Percentiles rank a stretch among this genome's conserved stretches.
Evolutionary conservation across 2,329 filamentous ascomycete genomes (phyloP).

Genomic region (Diplodia seriata): DNA sequence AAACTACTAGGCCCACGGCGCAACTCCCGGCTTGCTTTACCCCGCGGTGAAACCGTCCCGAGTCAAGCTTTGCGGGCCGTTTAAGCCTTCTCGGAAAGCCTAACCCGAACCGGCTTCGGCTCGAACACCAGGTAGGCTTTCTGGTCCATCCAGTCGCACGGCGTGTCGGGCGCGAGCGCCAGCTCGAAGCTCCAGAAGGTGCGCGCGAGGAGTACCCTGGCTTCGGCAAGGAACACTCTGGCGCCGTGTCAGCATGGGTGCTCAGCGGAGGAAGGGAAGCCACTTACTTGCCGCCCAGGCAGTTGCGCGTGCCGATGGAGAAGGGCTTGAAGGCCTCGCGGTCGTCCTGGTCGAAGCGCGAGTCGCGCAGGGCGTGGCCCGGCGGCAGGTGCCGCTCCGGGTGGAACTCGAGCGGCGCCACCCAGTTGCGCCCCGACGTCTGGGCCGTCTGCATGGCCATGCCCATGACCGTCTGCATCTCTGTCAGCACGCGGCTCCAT

Average conservation of each 20-base stretch:
- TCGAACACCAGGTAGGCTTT: neutral
- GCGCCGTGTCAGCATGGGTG: too few relatives aligned
- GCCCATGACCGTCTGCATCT: neutral
- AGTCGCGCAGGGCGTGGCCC: neutral
- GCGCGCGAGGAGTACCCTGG: neutral
- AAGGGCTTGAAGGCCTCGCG: neutral
- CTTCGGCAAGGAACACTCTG: neutral
- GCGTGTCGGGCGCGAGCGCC: neutral
- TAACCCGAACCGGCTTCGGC: neutral
- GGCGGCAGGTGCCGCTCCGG: neutral
- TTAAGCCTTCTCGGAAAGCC: neutral
- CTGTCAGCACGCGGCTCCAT: too few relatives aligned
- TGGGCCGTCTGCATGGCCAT: neutral
- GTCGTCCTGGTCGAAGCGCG: neutral
- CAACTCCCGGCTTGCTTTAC: too few relatives aligned
- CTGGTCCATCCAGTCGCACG: neutral
- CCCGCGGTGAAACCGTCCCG: too few relatives aligned
- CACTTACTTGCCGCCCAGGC: neutral
- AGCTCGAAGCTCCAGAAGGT: neutral
- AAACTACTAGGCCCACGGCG: too few relatives aligned
- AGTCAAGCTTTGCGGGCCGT: neutral
- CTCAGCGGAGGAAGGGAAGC: too few relatives aligned
- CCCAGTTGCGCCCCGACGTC: neutral
- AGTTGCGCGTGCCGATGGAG: neutral
- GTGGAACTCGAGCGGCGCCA: neutral